phyloP scores from a whole-genome alignment of 2,329 filamentous ascomycete species.

The Cladosporium halotolerans region DNA sequence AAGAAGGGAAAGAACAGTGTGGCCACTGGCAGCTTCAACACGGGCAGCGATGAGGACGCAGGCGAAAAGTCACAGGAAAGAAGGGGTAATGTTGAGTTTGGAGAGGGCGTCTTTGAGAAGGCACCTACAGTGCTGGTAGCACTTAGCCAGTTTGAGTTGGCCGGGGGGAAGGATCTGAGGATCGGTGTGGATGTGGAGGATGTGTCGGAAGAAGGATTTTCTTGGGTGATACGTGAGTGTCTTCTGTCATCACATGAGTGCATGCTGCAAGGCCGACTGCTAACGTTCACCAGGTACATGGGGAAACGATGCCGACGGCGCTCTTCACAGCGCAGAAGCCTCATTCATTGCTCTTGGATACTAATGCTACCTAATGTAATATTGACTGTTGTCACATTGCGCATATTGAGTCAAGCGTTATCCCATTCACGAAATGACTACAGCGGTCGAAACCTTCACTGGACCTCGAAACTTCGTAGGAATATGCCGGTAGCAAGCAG shows the following conservation, averaged over 20 bases:
- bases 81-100: conserved; percentile 12
- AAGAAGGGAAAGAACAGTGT: conserved; percentile 16
- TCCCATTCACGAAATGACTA: too few species aligned
- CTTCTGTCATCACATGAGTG: not conserved
- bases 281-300: conserved; percentile 5
- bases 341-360: conserved; percentile 10
- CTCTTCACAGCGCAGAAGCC: conserved; percentile 5
- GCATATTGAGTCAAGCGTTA: too few species aligned
- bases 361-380: not conserved
- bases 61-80: conserved; percentile 1
- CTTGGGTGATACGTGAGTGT: conserved; percentile 9
- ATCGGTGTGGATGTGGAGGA: conserved; percentile 9
- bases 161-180: conserved; percentile 7
- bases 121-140: conserved; percentile 15
- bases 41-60: conserved; percentile 4
- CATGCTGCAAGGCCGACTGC: not conserved
- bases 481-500: too few species aligned
- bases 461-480: too few species aligned
- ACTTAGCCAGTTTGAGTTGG: conserved; percentile 7
- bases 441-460: too few species aligned
- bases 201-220: conserved; percentile 4
- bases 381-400: too few species aligned
- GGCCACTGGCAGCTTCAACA: conserved; percentile 14
- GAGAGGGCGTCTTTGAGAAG: conserved; percentile 11
- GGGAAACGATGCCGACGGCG: conserved; percentile 2